Base-by-base conservation (phyloP, 2,329 filamentous ascomycete species). In the Fusarium sp. region DNA sequence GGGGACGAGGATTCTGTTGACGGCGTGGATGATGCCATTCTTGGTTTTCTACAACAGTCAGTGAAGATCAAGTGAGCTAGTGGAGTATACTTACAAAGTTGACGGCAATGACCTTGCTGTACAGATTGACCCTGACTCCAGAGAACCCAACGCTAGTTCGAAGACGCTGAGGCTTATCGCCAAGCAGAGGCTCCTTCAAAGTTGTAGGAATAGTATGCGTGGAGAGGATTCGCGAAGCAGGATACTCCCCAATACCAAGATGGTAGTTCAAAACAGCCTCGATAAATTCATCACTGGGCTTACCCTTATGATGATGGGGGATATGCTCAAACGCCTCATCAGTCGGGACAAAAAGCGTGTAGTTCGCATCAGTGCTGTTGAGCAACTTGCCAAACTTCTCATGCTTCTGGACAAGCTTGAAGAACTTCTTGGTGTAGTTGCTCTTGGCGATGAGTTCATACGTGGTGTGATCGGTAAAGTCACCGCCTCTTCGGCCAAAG, bases 301-400 rank as follows among this genome's bases (percentile, higher is more conserved):
- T 90, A 61, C 84, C 77, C 80, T 86, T 79, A 26, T 86, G 77
- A 5, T 68, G 38, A 8, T 70, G n/a, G 5, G 87, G 87, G 30
- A 90, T 81, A 73, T 87, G 84, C 70, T 92, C 89, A 75, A 98
- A 95, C 0, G 94, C 94, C 55, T 86, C 84, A 79, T 97, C 90
- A 3, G 89, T 90, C 0, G 95, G 95, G 5, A 93, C 92, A 77
- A 97, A 97, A 56, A 96, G 82, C 2, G 95, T 97, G 78, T 92
- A 90, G 81, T 95, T 95, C 28, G 88, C 85, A 39, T 88, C 83
- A 4, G 93, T 95, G 77, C 89, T 88, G 82, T 97, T 96, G 33
- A 98, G 88, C 7, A 91, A 81, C 60, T 92, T 81, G 39, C 95
- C 90, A 2, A 97, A 84, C 58, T 93, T 90, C 2, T 91, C 87